These are phyloP conservation scores for Porcisia hertigi DNA, from an alignment of 208 protist genomes.

Conservation along the genomic window DNA sequence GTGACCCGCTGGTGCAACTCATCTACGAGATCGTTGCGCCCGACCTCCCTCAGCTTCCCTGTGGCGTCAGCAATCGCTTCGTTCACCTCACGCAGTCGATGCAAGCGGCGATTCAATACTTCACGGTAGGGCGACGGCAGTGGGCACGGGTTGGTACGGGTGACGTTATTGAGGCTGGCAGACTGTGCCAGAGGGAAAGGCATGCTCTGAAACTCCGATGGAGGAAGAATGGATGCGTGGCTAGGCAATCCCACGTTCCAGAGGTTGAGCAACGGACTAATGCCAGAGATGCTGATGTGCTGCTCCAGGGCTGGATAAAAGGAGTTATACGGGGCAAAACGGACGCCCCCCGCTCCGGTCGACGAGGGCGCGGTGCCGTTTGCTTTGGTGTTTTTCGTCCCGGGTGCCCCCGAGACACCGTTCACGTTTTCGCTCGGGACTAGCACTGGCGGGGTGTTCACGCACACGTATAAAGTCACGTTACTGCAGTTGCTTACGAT, in stretches of 20 bases:
- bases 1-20: conserved; percentile 72
- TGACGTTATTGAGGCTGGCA: conserved; percentile 49
- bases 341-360: conserved; percentile 48
- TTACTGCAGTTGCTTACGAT: conserved; percentile 79
- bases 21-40: conserved; percentile 74
- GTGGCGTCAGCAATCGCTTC: conserved; percentile 68
- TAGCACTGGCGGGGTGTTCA: conserved; percentile 88
- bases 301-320: conserved; percentile 87
- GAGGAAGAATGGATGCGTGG: conserved; percentile 63
- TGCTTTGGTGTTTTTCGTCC: conserved; percentile 30
- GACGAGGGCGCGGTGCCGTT: conserved; percentile 14
- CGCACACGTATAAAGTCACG: conserved; percentile 80
- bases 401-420: conserved; percentile 16
- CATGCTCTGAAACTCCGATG: conserved; percentile 80
- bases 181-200: conserved; percentile 73
- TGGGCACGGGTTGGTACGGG: conserved; percentile 81
- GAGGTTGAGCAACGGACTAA: conserved; percentile 86
- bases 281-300: conserved; percentile 76
- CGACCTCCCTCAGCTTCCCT: conserved; percentile 58
- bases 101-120: conserved; percentile 61
- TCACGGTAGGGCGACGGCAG: conserved; percentile 74
- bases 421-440: conserved; percentile 25
- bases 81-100: conserved; percentile 78
- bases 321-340: conserved; percentile 91
- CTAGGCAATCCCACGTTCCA: conserved; percentile 86